Percentiles rank a stretch among this genome's conserved stretches.
phyloP scores from a whole-genome alignment of 257 asterid species.

The Solanum corneliomulleri region DNA sequence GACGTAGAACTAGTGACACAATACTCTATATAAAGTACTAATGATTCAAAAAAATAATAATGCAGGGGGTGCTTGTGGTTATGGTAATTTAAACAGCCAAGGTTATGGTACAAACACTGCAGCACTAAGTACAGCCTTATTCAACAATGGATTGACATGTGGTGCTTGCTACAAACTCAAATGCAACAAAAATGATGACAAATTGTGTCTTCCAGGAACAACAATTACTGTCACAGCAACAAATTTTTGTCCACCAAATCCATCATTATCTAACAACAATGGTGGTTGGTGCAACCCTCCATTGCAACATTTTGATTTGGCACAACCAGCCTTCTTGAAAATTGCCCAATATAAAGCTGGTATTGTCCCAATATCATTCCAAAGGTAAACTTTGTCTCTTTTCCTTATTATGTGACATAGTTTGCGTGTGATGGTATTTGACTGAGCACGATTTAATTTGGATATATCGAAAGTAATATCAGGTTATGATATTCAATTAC shows the following conservation, averaged over 20 bases:
- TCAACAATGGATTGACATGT: constrained; percentile 76
- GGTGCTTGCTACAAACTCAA: constrained; percentile 69
- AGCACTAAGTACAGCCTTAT: constrained; percentile 76
- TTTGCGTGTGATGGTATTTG: neutral
- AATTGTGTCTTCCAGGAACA: constrained; percentile 46
- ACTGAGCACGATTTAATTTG: neutral
- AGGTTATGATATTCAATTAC: too few relatives aligned
- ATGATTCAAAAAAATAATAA: neutral
- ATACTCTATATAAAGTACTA: neutral
- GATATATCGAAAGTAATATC: neutral
- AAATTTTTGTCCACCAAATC: constrained; percentile 88
- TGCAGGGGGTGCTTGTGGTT: constrained; percentile 96
- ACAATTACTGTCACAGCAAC: constrained; percentile 73
- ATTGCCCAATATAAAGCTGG: constrained; percentile 75
- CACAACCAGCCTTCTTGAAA: constrained; percentile 74
- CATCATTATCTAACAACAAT: constrained; percentile 49
- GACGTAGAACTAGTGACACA: neutral
- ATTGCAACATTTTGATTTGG: constrained; percentile 75
- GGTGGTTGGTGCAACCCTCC: constrained; percentile 99
- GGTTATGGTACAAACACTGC: constrained; percentile 89
- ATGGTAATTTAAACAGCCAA: constrained; percentile 63
- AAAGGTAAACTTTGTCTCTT: constrained; percentile 28
- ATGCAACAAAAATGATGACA: constrained; percentile 34
- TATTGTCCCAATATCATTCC: constrained; percentile 54
- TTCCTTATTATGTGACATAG: neutral